Evolutionary conservation across 305 asterid genomes (phyloP).

Genomic region (Fraxinus ornus): DNA sequence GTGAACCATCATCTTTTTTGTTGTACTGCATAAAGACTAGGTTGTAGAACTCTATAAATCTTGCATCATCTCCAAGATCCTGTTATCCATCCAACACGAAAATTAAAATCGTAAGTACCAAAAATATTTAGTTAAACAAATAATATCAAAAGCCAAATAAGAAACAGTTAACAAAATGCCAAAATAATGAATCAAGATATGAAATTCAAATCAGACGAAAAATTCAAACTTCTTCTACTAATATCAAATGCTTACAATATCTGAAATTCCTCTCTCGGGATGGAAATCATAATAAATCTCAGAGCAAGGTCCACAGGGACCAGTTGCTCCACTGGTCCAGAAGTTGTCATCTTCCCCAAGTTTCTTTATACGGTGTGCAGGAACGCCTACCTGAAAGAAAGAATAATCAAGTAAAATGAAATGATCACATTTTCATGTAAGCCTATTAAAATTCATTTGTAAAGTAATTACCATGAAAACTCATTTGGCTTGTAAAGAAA

Average conservation of each 20-base stretch:
- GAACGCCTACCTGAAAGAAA: constrained; percentile 69
- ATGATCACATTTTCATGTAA: background rate
- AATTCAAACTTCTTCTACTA: constrained; percentile 8
- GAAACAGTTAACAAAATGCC: constrained; percentile 11
- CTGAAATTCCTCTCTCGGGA: constrained; percentile 71
- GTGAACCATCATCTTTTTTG: constrained; percentile 88
- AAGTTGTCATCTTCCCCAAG: constrained; percentile 96
- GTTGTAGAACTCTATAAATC: constrained; percentile 97
- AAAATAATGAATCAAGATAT: constrained; percentile 10
- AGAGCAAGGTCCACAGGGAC: constrained; percentile 98
- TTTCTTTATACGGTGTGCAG: constrained; percentile 65
- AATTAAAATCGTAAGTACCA: constrained; percentile 5
- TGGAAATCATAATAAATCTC: constrained; percentile 92
- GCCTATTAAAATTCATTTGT: background rate
- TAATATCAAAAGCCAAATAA: constrained; percentile 3
- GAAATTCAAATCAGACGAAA: background rate
- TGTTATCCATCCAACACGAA: constrained; percentile 33
- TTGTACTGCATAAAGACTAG: constrained; percentile 97
- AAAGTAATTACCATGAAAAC: background rate
- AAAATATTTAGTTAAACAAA: background rate
- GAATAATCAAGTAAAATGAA: constrained; percentile 19
- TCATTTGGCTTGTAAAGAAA: background rate
- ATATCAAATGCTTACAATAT: constrained; percentile 52
- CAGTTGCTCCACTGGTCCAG: constrained; percentile 94
- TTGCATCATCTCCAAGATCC: constrained; percentile 94